These are phyloP conservation scores for Pulveroboletus sp. DNA, from an alignment of 768 basidiomycete genomes.

Conservation along the genomic window DNA sequence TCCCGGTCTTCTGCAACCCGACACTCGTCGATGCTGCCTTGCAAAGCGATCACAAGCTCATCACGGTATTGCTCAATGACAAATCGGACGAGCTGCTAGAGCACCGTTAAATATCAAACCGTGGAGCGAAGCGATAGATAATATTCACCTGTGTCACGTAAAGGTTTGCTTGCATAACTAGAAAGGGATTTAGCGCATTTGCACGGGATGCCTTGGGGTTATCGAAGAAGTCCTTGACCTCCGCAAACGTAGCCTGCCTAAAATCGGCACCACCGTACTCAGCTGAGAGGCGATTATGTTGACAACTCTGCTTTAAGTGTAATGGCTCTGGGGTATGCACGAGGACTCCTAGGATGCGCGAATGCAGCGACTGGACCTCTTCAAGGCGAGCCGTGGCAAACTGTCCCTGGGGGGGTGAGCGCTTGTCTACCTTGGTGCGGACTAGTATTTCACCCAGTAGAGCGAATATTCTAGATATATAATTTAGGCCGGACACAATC, in stretches of 20 bases:
- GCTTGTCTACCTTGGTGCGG: slow-evolving; percentile 81
- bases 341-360: slow-evolving; percentile 69
- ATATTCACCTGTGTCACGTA: slow-evolving; percentile 80
- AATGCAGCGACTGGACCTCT: slow-evolving; percentile 77
- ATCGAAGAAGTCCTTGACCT: slow-evolving; percentile 88
- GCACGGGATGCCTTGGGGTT: slow-evolving; percentile 84
- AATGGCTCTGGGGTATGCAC: slow-evolving; percentile 73
- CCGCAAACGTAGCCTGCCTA: slow-evolving; percentile 77
- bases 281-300: slow-evolving; percentile 45
- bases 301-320: slow-evolving; percentile 55
- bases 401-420: slow-evolving; percentile 79
- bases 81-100: slow-evolving; percentile 87
- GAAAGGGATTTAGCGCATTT: slow-evolving; percentile 82
- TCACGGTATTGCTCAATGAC: slow-evolving; percentile 91
- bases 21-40: slow-evolving; percentile 58
- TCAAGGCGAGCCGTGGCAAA: slow-evolving; percentile 81
- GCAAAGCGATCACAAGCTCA: slow-evolving; percentile 68
- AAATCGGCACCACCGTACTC: slow-evolving; percentile 71
- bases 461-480: slow-evolving; percentile 80
- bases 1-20: slow-evolving; percentile 71
- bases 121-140: neutral
- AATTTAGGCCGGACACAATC: slow-evolving; percentile 81
- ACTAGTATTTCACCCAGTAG: slow-evolving; percentile 83
- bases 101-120: neutral
- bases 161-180: slow-evolving; percentile 89